These are phyloP conservation scores for Nannochloropsis gaditana DNA, from an alignment of 108 stramenopile species.

Conservation along the genomic window DNA sequence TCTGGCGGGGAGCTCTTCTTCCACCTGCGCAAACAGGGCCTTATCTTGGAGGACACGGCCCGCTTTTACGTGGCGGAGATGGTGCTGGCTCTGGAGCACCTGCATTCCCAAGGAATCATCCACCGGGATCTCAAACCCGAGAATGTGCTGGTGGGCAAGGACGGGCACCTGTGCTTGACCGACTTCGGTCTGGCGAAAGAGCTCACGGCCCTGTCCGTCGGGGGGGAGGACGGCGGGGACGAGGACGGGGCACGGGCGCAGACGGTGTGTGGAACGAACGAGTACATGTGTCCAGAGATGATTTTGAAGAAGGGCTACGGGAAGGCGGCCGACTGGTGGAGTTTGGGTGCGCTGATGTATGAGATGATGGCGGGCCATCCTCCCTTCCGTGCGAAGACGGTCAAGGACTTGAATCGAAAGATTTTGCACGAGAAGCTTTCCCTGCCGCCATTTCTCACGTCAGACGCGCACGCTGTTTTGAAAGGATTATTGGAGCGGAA, in stretches of 20 bases:
- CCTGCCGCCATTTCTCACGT: constrained; percentile 69
- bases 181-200: constrained; percentile 91
- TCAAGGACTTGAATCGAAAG: constrained; percentile 85
- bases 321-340: constrained; percentile 96
- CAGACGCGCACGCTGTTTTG: constrained; percentile 71
- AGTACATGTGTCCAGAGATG: constrained; percentile 68
- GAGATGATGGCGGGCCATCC: constrained; percentile 93
- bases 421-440: constrained; percentile 82
- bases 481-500: constrained; percentile 86
- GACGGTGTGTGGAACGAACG: constrained; percentile 60
- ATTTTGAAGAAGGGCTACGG: constrained; percentile 77
- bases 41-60: constrained; percentile 69
- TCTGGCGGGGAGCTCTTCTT: constrained; percentile 91
- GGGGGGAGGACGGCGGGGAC: constrained; percentile 20
- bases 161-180: constrained; percentile 86
- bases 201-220: neutral
- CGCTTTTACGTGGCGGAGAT: constrained; percentile 94
- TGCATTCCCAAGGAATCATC: constrained; percentile 76
- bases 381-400: constrained; percentile 75
- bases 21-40: constrained; percentile 64
- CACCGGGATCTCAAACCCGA: constrained; percentile 93
- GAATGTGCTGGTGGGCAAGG: constrained; percentile 75
- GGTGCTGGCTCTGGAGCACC: constrained; percentile 74
- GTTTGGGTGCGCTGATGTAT: constrained; percentile 77
- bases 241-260: constrained; percentile 43